Base-by-base conservation (phyloP, 208 protist species). In the Leishmania tarentolae region DNA sequence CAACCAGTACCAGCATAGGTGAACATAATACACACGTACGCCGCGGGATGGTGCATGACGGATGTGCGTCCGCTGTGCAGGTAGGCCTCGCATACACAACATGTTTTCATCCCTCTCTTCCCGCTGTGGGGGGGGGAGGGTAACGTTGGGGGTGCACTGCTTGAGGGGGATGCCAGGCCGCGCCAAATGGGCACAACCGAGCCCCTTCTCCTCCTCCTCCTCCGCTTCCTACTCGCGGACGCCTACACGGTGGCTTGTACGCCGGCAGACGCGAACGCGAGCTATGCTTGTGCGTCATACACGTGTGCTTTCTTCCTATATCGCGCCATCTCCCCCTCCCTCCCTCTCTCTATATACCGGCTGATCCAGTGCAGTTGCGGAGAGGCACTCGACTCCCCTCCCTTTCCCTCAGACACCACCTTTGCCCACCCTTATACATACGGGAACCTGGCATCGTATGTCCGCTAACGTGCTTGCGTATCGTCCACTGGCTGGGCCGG, bases 401-500 rank as follows among this genome's bases (percentile, higher is more conserved):
- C 11, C 37, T 13, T 35, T 4, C 37, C n/a, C 15, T 4, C 42
- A 6, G 11, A 72, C 68, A 42, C 68, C 28, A 2, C 42, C 68
- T 31, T 8, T 5, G 7, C 63, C 31, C 21, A 44, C 44, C 24
- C 28, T 15, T 17, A 66, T 24, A 37, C 75, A 17, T 47, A 61
- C 73, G 24, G 24, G 68, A 50, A 50, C 37, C 21, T 24, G 9
- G 42, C 68, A 7, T 40, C 53, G 8, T 37, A 84, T 82, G 80
- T 40, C 80, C 0, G 28, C 24, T 35, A 52, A 69, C 35, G n/a
- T 76, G 15, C n/a, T 82, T 52, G n/a, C 74, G 13, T 80, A 83
- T 53, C 76, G 78, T 50, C 79, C 80, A 28, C 50, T 89, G 46
- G 80, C 77, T 50, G 83, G 78, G 31, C 53, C 80, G 56, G 53